Percentiles rank a stretch among this genome's conserved stretches.
phyloP scores from a whole-genome alignment of 345 rosid species.

The Cardamine occulta region DNA sequence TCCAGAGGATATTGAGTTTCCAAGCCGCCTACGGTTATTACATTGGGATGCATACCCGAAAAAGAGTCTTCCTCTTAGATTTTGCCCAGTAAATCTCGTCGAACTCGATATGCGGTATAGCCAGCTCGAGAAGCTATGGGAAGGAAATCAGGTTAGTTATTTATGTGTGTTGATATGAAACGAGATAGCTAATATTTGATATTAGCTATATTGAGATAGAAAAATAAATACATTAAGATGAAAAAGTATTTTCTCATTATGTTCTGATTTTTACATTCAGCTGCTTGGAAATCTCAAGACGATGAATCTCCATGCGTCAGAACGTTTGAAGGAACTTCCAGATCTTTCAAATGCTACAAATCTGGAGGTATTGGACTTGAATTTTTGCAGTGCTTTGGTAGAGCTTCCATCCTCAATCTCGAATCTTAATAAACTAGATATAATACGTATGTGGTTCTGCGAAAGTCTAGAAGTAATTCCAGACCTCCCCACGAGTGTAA shows the following conservation, averaged over 20 bases:
- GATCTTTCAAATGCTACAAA: conserved; percentile 25
- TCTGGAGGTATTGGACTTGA: conserved; percentile 12
- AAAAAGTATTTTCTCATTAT: no score
- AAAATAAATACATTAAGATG: background rate
- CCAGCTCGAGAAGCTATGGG: conserved; percentile 23
- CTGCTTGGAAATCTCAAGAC: conserved; percentile 21
- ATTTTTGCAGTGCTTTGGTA: conserved; percentile 5
- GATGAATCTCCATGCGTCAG: background rate
- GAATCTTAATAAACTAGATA: background rate
- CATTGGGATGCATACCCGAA: background rate
- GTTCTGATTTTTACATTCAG: conserved; percentile 22
- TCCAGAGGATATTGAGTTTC: conserved; percentile 7
- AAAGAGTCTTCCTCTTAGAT: conserved; percentile 21
- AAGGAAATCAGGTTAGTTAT: conserved; percentile 19
- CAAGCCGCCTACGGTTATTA: conserved; percentile 13
- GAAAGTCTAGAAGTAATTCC: background rate
- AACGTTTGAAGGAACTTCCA: conserved; percentile 3
- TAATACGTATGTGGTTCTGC: rapidly evolving
- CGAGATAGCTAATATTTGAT: background rate
- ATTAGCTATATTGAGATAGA: background rate
- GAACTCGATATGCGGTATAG: background rate
- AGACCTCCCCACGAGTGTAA: background rate
- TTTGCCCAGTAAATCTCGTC: background rate
- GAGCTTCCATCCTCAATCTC: background rate
- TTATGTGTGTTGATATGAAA: background rate